Evolutionary conservation across 2,329 filamentous ascomycete genomes (phyloP), one percentile per base, ranked within the genome.

Genomic region (Harringtonia aguacate): DNA sequence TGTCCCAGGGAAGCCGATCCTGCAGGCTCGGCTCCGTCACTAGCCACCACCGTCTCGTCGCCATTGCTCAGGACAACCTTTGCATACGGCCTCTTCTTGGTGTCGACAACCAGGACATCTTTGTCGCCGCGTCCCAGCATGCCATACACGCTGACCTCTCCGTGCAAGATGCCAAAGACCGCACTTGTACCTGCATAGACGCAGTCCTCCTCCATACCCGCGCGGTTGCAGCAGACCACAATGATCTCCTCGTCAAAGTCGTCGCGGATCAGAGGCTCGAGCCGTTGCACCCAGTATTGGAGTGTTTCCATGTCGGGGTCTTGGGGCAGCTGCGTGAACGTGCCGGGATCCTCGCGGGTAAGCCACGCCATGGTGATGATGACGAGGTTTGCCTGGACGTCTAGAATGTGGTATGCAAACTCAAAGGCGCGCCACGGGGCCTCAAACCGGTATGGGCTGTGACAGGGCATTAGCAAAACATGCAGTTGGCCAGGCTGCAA

Each of bases 301-400:
- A 90, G 57, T 0, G 84, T 87, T 21, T 85, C 77, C 62, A 84
- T 71, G 50, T 89, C 84, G 0, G 84, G 82, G 40, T 79, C 73
- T 1, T 69, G 57, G 0, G 74, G 75, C 50, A 50, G 64, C 24
- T 52, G 67, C 46, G 55, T 76, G 56, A 66, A 78, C 8, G 47
- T 46, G 17, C 54, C 66, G 2, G 60, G 68, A 53, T 67, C 71
- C 48, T 68, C 77, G 44, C 58, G 66, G 2, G 83, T 86, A 28
- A 85, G 66, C 85, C 84, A 90, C 0, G 86, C 84, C 85, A 89
- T 89, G 4, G 75, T 77, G 0, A 90, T 52, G 29, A 88, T 75
- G 2, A 86, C 77, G 0, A 89, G 49, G 14, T 78, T 76, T 0
- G 81, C 73, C 0, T 69, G 55, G 0, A 63, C 61, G 2, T 75